Conservation (phyloP, 495 filamentous ascomycete genomes). For the Podospora tetraspora region DNA sequence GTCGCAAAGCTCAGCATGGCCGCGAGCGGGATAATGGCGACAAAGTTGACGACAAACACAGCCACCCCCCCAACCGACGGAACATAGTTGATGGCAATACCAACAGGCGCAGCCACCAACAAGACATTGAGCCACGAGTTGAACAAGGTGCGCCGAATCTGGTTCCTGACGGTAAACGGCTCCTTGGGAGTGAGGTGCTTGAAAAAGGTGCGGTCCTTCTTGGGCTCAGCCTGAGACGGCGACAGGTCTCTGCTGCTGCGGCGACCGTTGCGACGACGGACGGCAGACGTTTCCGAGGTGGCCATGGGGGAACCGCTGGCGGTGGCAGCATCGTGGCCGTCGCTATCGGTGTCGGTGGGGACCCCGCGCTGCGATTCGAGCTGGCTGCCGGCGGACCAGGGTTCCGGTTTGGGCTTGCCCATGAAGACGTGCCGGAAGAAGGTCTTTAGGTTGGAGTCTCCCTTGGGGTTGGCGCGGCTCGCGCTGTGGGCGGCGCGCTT, state of each 20-base stretch:
- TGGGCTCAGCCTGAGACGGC: background rate
- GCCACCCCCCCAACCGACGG: constrained; percentile 47
- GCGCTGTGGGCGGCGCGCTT: constrained; percentile 3
- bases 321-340: background rate
- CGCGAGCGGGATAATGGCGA: constrained; percentile 82
- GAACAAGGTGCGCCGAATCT: constrained; percentile 65
- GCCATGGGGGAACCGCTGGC: background rate
- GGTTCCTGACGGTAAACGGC: constrained; percentile 59
- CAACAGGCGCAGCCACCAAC: constrained; percentile 67
- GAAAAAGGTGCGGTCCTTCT: constrained; percentile 9
- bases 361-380: background rate
- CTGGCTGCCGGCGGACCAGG: background rate
- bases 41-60: constrained; percentile 81
- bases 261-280: background rate
- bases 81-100: constrained; percentile 65
- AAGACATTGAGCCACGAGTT: constrained; percentile 81
- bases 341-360: background rate
- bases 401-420: background rate
- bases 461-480: background rate
- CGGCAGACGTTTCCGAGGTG: background rate
- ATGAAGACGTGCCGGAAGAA: constrained; percentile 9
- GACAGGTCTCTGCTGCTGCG: background rate
- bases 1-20: constrained; percentile 84
- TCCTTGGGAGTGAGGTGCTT: constrained; percentile 13
- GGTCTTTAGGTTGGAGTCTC: constrained; percentile 1